These are phyloP conservation scores for Tylopilus intermedius DNA, from an alignment of 768 basidiomycete genomes.

Conservation along the genomic window DNA sequence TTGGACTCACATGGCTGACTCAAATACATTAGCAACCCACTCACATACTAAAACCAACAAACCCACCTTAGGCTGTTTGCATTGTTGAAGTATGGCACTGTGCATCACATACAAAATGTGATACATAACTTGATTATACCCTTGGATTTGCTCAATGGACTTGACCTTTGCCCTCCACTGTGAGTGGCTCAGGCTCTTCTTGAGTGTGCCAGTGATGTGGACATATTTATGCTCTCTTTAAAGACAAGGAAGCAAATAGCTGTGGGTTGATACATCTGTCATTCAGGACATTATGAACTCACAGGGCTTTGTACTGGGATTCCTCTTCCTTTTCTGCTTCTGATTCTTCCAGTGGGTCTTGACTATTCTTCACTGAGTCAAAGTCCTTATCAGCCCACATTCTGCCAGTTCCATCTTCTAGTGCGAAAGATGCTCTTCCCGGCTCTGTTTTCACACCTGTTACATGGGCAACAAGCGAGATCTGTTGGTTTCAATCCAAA, in stretches of 20 bases:
- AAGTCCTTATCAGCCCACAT: conserved; percentile 11
- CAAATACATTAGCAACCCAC: background rate
- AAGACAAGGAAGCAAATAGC: background rate
- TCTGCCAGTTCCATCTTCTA: conserved; percentile 39
- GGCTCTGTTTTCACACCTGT: conserved; percentile 14
- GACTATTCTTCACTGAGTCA: no score
- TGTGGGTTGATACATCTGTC: background rate
- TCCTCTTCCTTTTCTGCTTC: conserved; percentile 14
- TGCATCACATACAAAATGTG: conserved; percentile 24
- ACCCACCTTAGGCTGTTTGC: conserved; percentile 5
- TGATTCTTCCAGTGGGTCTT: background rate
- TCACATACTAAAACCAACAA: background rate
- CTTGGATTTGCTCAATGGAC: conserved; percentile 10
- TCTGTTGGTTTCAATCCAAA: conserved; percentile 18
- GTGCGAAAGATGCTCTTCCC: conserved; percentile 10
- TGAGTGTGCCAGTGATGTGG: conserved; percentile 5
- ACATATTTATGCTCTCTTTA: conserved; percentile 21
- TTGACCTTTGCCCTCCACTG: conserved; percentile 7
- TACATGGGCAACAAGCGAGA: conserved; percentile 50
- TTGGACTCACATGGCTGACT: conserved; percentile 6
- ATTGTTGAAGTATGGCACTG: conserved; percentile 4
- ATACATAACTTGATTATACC: conserved; percentile 26
- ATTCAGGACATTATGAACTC: conserved; percentile 1
- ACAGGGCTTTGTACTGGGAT: conserved; percentile 8
- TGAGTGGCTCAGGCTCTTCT: background rate